A percentile compares a stretch with the other conserved stretches of the same genome.
These are phyloP conservation scores for Mucor irregularis DNA, from an alignment of 371 early-diverging fungal genomes.

Conservation along the genomic window DNA sequence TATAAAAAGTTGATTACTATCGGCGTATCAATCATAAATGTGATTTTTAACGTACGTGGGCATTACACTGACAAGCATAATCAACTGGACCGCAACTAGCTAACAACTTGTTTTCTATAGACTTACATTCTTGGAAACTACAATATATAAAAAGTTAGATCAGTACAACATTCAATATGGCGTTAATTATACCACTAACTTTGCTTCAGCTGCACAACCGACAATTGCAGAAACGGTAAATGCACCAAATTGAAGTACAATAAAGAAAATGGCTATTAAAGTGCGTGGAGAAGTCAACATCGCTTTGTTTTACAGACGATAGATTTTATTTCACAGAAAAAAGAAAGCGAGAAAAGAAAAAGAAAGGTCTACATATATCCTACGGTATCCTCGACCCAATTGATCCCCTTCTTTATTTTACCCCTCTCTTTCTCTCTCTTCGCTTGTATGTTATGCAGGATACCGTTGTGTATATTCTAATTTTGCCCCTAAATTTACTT, in stretches of 20 bases:
- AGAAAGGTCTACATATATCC: background rate
- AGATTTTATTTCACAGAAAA: background rate
- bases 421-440: background rate
- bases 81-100: slow-evolving; percentile 26
- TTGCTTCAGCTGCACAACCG: slow-evolving; percentile 35
- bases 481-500: no score
- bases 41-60: slow-evolving; percentile 16
- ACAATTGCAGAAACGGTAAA: slow-evolving; percentile 10
- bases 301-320: no score
- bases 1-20: background rate
- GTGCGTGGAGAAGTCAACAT: background rate
- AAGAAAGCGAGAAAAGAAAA: background rate
- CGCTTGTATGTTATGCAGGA: no score
- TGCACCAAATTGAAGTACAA: slow-evolving; percentile 12
- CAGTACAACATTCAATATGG: background rate
- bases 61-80: slow-evolving; percentile 33
- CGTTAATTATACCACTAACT: slow-evolving; percentile 17
- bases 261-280: background rate
- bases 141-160: background rate
- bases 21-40: background rate
- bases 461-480: no score
- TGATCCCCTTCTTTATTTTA: background rate
- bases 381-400: no score
- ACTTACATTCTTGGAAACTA: slow-evolving; percentile 34
- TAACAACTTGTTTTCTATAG: slow-evolving; percentile 19